A percentile compares a stretch with the other conserved stretches of the same genome.
Conservation (phyloP, 148 eudicot species). For the Rhododendron simsii region DNA sequence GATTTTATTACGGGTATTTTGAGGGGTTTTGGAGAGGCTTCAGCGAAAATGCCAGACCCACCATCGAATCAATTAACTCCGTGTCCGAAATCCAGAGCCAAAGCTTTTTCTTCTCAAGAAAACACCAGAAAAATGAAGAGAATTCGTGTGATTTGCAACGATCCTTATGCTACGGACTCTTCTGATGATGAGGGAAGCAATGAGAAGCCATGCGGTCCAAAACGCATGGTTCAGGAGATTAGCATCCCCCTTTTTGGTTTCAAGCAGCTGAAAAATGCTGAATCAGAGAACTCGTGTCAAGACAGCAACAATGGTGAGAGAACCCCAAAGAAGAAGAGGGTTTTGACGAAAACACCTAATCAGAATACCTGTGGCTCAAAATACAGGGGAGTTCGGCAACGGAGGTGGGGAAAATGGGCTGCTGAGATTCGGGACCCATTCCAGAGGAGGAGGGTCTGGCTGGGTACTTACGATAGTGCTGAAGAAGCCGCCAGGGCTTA, state of each 20-base stretch:
- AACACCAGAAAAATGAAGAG: slow-evolving; percentile 29
- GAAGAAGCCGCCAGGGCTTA: slow-evolving; percentile 75
- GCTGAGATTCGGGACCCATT: slow-evolving; percentile 89
- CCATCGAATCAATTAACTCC: not conserved
- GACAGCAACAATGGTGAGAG: slow-evolving; percentile 47
- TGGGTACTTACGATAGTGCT: slow-evolving; percentile 70
- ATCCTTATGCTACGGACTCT: slow-evolving; percentile 71
- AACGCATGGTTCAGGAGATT: slow-evolving; percentile 55
- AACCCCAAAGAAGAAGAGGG: slow-evolving; percentile 33
- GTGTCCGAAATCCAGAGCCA: slow-evolving; percentile 8
- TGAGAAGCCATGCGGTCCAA: slow-evolving; percentile 15
- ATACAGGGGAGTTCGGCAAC: slow-evolving; percentile 69
- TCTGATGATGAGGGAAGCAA: slow-evolving; percentile 56
- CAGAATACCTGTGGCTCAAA: slow-evolving; percentile 19
- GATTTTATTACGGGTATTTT: slow-evolving; percentile 4
- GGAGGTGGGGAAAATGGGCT: slow-evolving; percentile 95
- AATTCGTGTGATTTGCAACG: slow-evolving; percentile 52
- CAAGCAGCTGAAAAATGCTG: slow-evolving; percentile 4
- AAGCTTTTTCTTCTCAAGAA: slow-evolving; percentile 19
- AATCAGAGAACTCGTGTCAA: slow-evolving; percentile 52
- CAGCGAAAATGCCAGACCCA: slow-evolving; percentile 22
- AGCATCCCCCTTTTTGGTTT: slow-evolving; percentile 17
- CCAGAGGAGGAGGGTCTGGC: slow-evolving; percentile 54
- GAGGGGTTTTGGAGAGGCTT: slow-evolving; percentile 8
- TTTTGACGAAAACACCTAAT: slow-evolving; percentile 17